A percentile compares a stretch with the other conserved stretches of the same genome.
phyloP scores from a whole-genome alignment of 1,284 basidiomycete species.

The Golubevia sp. region DNA sequence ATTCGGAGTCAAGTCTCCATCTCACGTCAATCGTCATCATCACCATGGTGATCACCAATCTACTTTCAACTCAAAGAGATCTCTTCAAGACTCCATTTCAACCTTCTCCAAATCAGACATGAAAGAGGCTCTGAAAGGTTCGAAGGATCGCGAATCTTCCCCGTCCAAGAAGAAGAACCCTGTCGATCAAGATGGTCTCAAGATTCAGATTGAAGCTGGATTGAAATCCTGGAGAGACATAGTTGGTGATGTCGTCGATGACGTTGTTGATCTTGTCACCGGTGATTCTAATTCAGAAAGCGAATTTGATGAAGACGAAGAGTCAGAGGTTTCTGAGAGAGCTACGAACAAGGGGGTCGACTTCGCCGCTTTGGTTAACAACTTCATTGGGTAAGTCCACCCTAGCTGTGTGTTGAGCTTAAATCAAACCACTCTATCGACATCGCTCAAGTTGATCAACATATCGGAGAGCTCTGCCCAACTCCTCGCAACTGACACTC shows the following conservation, averaged over 20 bases:
- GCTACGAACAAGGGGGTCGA: background rate
- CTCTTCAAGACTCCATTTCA: background rate
- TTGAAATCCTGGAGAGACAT: background rate
- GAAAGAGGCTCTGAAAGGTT: background rate
- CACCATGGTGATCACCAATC: background rate
- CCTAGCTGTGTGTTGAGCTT: background rate
- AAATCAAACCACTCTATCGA: background rate
- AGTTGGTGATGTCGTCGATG: background rate
- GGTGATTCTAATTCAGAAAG: background rate
- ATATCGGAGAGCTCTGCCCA: too few relatives aligned
- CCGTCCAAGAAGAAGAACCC: background rate
- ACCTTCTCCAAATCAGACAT: background rate
- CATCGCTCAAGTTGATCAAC: too few relatives aligned
- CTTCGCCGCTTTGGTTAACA: constrained; percentile 12
- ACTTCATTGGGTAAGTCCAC: constrained; percentile 12
- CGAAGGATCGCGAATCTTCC: background rate
- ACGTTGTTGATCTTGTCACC: background rate
- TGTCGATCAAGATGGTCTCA: background rate
- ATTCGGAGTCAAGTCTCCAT: background rate
- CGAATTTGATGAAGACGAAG: background rate
- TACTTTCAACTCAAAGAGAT: background rate
- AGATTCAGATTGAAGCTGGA: background rate
- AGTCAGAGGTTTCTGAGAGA: background rate
- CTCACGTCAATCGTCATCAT: background rate
- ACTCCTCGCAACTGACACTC: too few relatives aligned